A percentile compares a stretch with the other conserved stretches of the same genome.
These are phyloP conservation scores for Crotalaria pallida DNA, from an alignment of 306 rosid species.

Conservation along the genomic window DNA sequence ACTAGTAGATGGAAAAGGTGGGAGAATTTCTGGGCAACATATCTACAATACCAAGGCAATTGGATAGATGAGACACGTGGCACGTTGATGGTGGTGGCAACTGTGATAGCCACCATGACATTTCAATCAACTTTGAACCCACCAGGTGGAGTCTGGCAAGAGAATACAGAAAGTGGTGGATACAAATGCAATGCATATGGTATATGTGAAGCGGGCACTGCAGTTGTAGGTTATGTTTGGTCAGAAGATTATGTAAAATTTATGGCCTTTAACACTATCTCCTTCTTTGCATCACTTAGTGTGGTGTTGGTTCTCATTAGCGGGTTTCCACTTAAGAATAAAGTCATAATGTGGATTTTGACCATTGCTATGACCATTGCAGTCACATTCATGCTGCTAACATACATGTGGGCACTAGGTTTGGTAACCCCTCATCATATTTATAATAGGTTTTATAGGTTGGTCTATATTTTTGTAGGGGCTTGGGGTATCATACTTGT, in stretches of 20 bases:
- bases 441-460: neutral
- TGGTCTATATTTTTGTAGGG: neutral
- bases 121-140: conserved; percentile 32
- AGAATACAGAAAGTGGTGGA: neutral
- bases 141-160: conserved; percentile 39
- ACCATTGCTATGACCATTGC: conserved; percentile 11
- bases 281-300: conserved; percentile 31
- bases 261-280: conserved; percentile 8
- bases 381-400: conserved; percentile 14
- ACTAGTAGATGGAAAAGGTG: neutral
- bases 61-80: conserved; percentile 19
- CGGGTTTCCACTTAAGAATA: conserved; percentile 27
- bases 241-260: neutral
- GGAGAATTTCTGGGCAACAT: conserved; percentile 8
- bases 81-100: conserved; percentile 29
- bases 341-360: conserved; percentile 18
- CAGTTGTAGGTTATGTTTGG: conserved; percentile 10
- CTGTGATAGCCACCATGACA: conserved; percentile 37
- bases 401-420: conserved; percentile 15
- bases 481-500: neutral
- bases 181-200: neutral
- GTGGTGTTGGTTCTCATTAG: conserved; percentile 26
- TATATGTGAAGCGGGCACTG: conserved; percentile 32
- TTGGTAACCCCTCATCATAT: conserved; percentile 22
- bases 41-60: conserved; percentile 2